These are phyloP conservation scores for Blastocystis hominis DNA, from an alignment of 352 stramenopile species.

Conservation along the genomic window DNA sequence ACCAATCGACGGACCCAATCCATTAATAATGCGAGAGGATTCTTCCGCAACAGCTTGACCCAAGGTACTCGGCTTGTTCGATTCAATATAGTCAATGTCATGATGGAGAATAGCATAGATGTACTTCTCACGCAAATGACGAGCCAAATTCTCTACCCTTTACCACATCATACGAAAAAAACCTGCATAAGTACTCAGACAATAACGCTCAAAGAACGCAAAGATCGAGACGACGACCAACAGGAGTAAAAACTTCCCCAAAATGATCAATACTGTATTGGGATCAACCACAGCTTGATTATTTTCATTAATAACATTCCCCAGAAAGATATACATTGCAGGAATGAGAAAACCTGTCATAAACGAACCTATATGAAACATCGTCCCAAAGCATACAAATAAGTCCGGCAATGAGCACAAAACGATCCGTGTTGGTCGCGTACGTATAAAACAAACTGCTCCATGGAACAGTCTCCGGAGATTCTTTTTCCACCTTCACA, in stretches of 20 bases:
- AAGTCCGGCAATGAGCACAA: background rate
- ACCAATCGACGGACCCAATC: conserved; percentile 26
- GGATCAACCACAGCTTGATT: background rate
- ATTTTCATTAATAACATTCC: background rate
- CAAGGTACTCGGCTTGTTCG: background rate
- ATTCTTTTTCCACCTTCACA: too few species aligned
- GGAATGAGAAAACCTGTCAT: background rate
- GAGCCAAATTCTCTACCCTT: background rate
- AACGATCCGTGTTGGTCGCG: background rate
- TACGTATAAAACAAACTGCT: too few species aligned
- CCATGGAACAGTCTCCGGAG: too few species aligned
- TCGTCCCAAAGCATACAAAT: background rate
- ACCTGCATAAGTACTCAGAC: conserved; percentile 12
- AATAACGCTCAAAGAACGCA: background rate
- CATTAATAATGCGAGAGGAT: conserved; percentile 11
- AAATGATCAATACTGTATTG: background rate
- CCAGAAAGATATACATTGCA: background rate
- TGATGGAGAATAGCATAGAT: background rate
- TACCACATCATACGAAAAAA: background rate
- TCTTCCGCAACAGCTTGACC: conserved; percentile 25
- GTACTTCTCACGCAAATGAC: background rate
- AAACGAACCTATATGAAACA: background rate
- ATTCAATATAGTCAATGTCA: conserved; percentile 46
- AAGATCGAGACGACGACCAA: background rate
- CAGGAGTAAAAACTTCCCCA: background rate